Percentiles rank a stretch among this genome's conserved stretches.
These are phyloP conservation scores for Centrapalus pauciflorus DNA, from an alignment of 129 eudicot genomes.

Conservation along the genomic window DNA sequence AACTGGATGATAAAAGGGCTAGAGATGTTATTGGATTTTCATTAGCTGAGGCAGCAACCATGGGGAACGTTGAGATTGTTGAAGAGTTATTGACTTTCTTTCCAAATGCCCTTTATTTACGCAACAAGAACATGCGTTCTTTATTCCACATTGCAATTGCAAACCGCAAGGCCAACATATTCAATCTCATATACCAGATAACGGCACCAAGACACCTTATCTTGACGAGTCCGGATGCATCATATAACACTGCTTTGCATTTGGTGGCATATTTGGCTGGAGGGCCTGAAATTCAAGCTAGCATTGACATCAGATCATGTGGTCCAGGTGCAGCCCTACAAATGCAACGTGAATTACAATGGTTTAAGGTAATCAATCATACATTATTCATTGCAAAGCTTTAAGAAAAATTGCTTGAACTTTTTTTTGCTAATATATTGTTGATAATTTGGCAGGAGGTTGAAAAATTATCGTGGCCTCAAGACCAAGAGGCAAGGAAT, in stretches of 20 bases:
- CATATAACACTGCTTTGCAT: conserved; percentile 12
- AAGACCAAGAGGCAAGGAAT: conserved; percentile 13
- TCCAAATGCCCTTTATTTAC: conserved; percentile 6
- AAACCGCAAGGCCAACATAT: background rate
- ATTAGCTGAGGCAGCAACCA: conserved; percentile 1
- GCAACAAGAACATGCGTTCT: background rate
- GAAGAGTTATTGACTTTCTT: conserved; percentile 10
- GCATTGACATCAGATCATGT: background rate
- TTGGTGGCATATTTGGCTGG: conserved; percentile 9
- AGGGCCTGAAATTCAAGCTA: background rate
- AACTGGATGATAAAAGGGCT: background rate
- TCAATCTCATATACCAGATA: conserved; percentile 13
- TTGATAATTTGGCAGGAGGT: conserved; percentile 9
- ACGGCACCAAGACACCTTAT: background rate
- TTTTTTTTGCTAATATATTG: background rate
- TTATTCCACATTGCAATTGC: conserved; percentile 5
- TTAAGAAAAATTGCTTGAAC: background rate
- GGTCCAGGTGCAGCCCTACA: conserved; percentile 20
- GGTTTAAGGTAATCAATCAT: conserved; percentile 17
- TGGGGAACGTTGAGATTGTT: conserved; percentile 21
- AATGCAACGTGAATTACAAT: conserved; percentile 23
- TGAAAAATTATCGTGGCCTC: background rate
- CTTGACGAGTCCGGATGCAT: background rate
- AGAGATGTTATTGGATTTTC: conserved; percentile 3
- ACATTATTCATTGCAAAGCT: no score